Percentiles rank a stretch among this genome's conserved stretches.
phyloP scores from a whole-genome alignment of 2,329 filamentous ascomycete genomes.

The Fusarium vanettenii region DNA sequence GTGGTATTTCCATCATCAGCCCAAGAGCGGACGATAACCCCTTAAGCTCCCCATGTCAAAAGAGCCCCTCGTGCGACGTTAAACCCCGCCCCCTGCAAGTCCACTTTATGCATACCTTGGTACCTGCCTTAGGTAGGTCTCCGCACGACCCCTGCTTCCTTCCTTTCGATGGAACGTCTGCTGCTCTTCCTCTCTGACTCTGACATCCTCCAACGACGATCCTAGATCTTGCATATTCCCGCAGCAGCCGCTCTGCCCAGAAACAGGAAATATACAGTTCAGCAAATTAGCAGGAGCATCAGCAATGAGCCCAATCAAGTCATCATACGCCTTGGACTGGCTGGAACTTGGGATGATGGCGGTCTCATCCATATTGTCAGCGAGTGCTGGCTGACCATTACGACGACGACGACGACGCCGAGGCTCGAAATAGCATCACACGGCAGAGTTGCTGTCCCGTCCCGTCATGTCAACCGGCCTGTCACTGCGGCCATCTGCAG shows the following conservation, averaged over 20 bases:
- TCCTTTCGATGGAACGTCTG: conserved; percentile 3
- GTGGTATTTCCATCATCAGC: conserved; percentile 24
- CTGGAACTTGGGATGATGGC: conserved; percentile 1
- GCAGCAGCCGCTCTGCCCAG: conserved; percentile 2
- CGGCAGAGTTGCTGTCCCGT: background rate
- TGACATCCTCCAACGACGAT: conserved; percentile 4
- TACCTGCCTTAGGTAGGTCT: background rate
- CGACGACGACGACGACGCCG: background rate
- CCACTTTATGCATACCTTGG: conserved; percentile 36
- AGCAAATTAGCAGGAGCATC: conserved; percentile 32
- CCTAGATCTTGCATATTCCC: conserved; percentile 8
- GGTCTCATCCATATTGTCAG: conserved; percentile 35
- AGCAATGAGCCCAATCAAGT: conserved; percentile 9
- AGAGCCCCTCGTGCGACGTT: conserved; percentile 27
- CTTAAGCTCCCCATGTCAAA: conserved; percentile 14
- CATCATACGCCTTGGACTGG: conserved; percentile 7
- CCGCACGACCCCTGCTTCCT: conserved; percentile 12
- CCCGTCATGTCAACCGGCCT: background rate
- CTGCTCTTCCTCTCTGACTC: background rate
- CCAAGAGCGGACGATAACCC: conserved; percentile 18
- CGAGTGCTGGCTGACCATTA: conserved; percentile 23
- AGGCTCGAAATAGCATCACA: conserved; percentile 26
- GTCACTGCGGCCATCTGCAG: background rate
- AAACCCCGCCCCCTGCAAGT: conserved; percentile 25
- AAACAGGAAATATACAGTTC: conserved; percentile 11